phyloP scores from a whole-genome alignment of 768 basidiomycete species.

The Boletus subcaerulescens region DNA sequence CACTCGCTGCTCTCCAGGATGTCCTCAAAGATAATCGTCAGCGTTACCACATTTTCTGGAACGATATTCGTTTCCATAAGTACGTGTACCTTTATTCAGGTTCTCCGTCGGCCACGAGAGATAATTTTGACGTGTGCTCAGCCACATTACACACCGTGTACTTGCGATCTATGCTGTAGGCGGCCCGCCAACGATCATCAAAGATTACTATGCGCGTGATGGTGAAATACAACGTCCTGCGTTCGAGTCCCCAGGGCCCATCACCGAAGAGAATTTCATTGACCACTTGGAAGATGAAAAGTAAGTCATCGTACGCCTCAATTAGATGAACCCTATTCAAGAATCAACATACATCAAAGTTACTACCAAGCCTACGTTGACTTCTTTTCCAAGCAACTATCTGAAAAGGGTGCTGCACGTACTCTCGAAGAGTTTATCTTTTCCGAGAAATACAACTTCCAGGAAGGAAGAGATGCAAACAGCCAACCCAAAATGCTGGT shows the following conservation, averaged over 20 bases:
- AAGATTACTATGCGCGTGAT: conserved; percentile 27
- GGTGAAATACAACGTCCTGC: conserved; percentile 19
- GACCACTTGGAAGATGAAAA: conserved; percentile 27
- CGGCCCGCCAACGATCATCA: conserved; percentile 20
- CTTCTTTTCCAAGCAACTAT: conserved; percentile 23
- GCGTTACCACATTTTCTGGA: conserved; percentile 48
- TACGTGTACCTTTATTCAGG: conserved; percentile 21
- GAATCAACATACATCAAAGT: conserved; percentile 6
- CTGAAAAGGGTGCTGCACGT: conserved; percentile 12
- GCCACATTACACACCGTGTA: conserved; percentile 30
- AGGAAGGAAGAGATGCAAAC: conserved; percentile 5
- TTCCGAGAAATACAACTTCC: conserved; percentile 27
- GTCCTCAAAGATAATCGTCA: conserved; percentile 48
- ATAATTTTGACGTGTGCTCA: neutral
- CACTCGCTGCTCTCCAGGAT: conserved; percentile 24
- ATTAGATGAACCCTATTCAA: neutral
- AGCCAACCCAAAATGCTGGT: conserved; percentile 51
- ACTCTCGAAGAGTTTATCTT: conserved; percentile 31
- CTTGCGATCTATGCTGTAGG: conserved; percentile 30
- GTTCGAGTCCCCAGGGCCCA: conserved; percentile 21
- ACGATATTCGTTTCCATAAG: conserved; percentile 50
- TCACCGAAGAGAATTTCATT: conserved; percentile 23
- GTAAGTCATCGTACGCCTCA: conserved; percentile 7
- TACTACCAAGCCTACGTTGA: conserved; percentile 26
- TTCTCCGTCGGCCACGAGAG: neutral